Evolutionary conservation across 2,329 filamentous ascomycete genomes (phyloP), one percentile per base, ranked within the genome.

Genomic region (Tolypocladium ophioglossoides): DNA sequence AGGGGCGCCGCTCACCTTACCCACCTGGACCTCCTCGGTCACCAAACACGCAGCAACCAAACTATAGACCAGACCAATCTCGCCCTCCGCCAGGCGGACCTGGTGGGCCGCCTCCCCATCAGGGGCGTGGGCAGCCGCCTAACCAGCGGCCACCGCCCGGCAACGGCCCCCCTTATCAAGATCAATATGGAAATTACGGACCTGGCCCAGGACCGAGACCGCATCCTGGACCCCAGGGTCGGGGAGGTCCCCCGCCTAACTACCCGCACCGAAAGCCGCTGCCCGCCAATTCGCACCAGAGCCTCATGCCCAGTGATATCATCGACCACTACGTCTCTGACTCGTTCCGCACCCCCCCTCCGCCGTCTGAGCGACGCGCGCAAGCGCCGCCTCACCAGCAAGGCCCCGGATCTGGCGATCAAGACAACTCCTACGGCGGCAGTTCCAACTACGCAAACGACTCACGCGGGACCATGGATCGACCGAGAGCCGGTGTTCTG

Each of bases 401-500:
- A 37, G 59, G 60, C 12, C 60, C 60, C 8, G 56, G 52, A 2
- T 48, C 44, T 14, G 32, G 71, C 2, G 67, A 56, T 55, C 65
- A 66, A n/a, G 79, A 75, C 59, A 79, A 71, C 57, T 62, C 74
- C 44, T 77, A 81, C 56, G 85, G 87, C 55, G 85, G 88, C 57
- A 76, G 78, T 37, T 83, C 82, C 49, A 34, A 50, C 54, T 24
- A 51, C 35, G 12, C 85, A 84, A 9, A 80, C 80, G 6, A 75
- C 77, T 14, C 41, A 73, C 74, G 2, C 70, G 74, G 58, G 68
- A 78, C 79, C 0, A 70, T 79, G 10, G 85, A 89, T 54, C 81
- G 80, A 55, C 87, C 87, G 18, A 80, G 92, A 58, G 86, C 87
- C 58, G 91, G 91, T 50, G 84, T 91, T 8, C 74, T 92, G 66